Evolutionary conservation across 139 green algal species (phyloP), one percentile per base, ranked within the genome.

Genomic region (Parachlorella kessleri): DNA sequence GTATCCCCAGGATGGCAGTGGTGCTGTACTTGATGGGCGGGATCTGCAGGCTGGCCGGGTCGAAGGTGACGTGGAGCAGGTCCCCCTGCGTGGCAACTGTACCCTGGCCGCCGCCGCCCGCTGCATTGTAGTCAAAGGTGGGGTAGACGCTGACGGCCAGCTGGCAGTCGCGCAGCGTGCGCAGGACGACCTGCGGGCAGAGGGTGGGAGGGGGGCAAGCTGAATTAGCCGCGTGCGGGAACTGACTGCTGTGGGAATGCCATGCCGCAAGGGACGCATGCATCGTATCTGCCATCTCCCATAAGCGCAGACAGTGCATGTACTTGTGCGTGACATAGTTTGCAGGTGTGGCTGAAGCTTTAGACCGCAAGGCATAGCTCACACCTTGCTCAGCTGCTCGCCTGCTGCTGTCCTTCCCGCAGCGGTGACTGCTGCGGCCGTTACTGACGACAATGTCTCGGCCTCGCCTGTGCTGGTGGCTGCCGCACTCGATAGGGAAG

Each of bases 51-150:
- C 68, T 75, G 24, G 39, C 5, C 0, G 81, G 36, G 66, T 90
- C 84, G 28, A 87, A 90, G 2, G 1, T 42, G 21, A 83, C 32
- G 55, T 76, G 38, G 40, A 86, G 59, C 55, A 66, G 73, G 18
- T 59, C 65, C 37, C 42, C 64, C 14, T 70, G 10, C 3, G 28
- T 36, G 28, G 24, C 41, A 3, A 90, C 83, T 2, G 41, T 86
- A 42, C 81, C 90, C n/a, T 18, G 73, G 53, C 92, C 91, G 30
- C 87, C 90, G 36, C 92, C 93, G 14, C 92, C 91, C 2, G 76
- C 67, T 1, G 92, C 93, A 75, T 97, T 88, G 85, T 97, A 97
- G 1, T 7, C 55, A 55, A 97, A 96, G 4, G 48, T 84, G 21
- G 88, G 88, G 66, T 90, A 93, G 1, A 90, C 53, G 26, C 79